phyloP scores from a whole-genome alignment of 2,329 filamentous ascomycete species.

The Leptographium radiaticola region DNA sequence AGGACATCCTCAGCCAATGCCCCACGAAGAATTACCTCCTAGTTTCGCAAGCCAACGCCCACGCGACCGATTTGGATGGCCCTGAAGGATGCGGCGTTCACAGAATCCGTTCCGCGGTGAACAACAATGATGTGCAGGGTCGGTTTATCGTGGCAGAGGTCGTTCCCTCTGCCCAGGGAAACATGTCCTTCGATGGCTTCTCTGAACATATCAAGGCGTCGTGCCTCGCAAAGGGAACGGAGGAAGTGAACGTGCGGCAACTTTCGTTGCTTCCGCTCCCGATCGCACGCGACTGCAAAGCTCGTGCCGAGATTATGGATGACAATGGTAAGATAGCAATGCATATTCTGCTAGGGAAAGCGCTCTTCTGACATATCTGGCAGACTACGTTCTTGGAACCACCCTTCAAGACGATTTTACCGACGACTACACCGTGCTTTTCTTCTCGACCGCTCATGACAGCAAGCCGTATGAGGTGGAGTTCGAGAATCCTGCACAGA shows the following conservation, averaged over 20 bases:
- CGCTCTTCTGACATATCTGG: neutral
- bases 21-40: slow-evolving; percentile 66
- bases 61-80: slow-evolving; percentile 52
- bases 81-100: slow-evolving; percentile 37
- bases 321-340: slow-evolving; percentile 30
- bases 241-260: slow-evolving; percentile 23
- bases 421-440: slow-evolving; percentile 59
- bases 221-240: slow-evolving; percentile 28
- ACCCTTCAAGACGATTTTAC: slow-evolving; percentile 24
- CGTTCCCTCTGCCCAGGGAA: slow-evolving; percentile 24
- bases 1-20: slow-evolving; percentile 49
- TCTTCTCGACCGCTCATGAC: slow-evolving; percentile 50
- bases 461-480: slow-evolving; percentile 49
- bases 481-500: slow-evolving; percentile 49
- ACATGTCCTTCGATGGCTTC: slow-evolving; percentile 28
- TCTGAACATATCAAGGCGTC: slow-evolving; percentile 29
- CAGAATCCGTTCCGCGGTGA: slow-evolving; percentile 32
- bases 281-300: slow-evolving; percentile 19
- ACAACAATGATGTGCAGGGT: slow-evolving; percentile 21
- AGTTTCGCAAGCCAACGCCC: slow-evolving; percentile 63
- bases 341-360: too few species aligned
- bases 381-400: slow-evolving; percentile 39
- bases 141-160: slow-evolving; percentile 43
- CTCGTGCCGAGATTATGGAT: slow-evolving; percentile 32
- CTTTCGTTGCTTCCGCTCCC: slow-evolving; percentile 28